These are phyloP conservation scores for Talaromyces stipitatus DNA, from an alignment of 495 filamentous ascomycete species.

Conservation along the genomic window DNA sequence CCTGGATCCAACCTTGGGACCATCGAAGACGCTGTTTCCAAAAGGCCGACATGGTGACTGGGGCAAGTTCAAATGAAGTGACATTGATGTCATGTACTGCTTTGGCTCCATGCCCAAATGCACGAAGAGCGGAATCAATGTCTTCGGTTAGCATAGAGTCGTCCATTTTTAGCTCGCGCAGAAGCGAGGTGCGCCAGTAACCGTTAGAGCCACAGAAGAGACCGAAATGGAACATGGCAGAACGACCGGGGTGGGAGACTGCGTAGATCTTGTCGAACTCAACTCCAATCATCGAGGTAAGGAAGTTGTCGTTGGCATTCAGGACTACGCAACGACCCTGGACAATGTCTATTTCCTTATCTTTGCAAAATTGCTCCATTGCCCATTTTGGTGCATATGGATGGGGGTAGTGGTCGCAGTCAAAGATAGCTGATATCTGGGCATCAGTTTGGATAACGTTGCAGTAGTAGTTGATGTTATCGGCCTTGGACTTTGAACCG, in stretches of 20 bases:
- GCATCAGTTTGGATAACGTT: constrained; percentile 19
- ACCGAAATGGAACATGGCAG: constrained; percentile 27
- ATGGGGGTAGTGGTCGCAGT: constrained; percentile 34
- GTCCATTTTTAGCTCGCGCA: constrained; percentile 31
- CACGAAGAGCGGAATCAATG: constrained; percentile 32
- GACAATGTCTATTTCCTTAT: constrained; percentile 26
- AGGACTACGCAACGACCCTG: constrained; percentile 33
- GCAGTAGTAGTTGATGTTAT: constrained; percentile 34
- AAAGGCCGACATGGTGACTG: constrained; percentile 21
- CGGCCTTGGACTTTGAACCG: constrained; percentile 30
- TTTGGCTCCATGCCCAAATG: constrained; percentile 19
- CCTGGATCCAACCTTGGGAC: constrained; percentile 30
- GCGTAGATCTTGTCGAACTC: constrained; percentile 40
- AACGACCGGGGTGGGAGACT: constrained; percentile 30
- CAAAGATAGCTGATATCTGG: constrained; percentile 30
- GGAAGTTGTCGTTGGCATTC: constrained; percentile 22
- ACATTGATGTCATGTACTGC: constrained; percentile 28
- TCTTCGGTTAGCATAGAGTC: constrained; percentile 32
- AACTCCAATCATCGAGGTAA: constrained; percentile 27
- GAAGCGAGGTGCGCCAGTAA: constrained; percentile 25
- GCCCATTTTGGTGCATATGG: constrained; percentile 32
- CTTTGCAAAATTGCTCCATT: constrained; percentile 23
- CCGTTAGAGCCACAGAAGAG: constrained; percentile 34
- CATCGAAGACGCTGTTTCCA: constrained; percentile 31
- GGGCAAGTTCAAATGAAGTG: constrained; percentile 25